These are phyloP conservation scores for Skeletonema potamos DNA, from an alignment of 108 stramenopile species.

Conservation along the genomic window DNA sequence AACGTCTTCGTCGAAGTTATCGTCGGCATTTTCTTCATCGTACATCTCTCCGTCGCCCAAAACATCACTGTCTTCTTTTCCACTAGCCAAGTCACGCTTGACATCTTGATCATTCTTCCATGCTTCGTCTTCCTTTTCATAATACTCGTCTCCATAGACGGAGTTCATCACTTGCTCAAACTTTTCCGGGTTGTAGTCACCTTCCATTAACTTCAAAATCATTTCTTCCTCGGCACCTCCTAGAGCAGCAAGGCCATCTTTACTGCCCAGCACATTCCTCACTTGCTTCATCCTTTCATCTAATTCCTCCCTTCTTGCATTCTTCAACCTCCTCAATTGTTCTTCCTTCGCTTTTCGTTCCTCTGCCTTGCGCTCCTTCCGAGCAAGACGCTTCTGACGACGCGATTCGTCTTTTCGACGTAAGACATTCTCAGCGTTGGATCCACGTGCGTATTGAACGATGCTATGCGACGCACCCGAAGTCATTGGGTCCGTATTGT, in stretches of 20 bases:
- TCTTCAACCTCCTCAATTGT: conserved; percentile 92
- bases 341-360: conserved; percentile 95
- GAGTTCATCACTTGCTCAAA: conserved; percentile 80
- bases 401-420: conserved; percentile 93
- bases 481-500: conserved; percentile 6
- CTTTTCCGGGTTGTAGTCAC: conserved; percentile 92
- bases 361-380: conserved; percentile 92
- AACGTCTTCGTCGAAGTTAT: conserved; percentile 20
- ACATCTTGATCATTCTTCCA: conserved; percentile 73
- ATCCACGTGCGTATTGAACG: conserved; percentile 76
- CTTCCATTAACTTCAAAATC: conserved; percentile 83
- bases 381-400: conserved; percentile 79
- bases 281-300: conserved; percentile 79
- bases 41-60: conserved; percentile 61
- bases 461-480: conserved; percentile 72
- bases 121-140: conserved; percentile 77
- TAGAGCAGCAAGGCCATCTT: neutral
- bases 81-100: conserved; percentile 44
- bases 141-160: conserved; percentile 92
- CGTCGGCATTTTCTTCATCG: conserved; percentile 64
- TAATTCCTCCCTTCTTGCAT: conserved; percentile 93
- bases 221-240: conserved; percentile 57
- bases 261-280: conserved; percentile 69
- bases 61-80: conserved; percentile 51
- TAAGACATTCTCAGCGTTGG: conserved; percentile 66